Percentiles rank a stretch among this genome's conserved stretches.
Evolutionary conservation across 2,329 filamentous ascomycete species (phyloP).

Genomic region (Berkeleyomyces basicola): DNA sequence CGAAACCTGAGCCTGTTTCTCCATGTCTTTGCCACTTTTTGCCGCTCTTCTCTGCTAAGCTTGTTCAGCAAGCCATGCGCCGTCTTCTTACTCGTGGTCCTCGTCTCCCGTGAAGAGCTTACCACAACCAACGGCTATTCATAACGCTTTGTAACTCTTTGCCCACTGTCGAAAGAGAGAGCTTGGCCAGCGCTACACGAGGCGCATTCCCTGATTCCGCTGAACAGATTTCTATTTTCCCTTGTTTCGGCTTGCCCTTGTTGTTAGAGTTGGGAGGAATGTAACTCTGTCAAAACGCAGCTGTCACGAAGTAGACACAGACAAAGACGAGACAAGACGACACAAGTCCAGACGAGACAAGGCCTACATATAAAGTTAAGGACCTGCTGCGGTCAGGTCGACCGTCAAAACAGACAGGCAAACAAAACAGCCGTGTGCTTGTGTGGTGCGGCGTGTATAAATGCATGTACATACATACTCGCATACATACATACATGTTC

Average conservation of each 20-base stretch:
- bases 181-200: no score
- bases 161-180: neutral
- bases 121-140: no score
- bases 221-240: neutral
- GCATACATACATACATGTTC: no score
- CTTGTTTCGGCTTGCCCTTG: neutral
- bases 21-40: neutral
- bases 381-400: neutral
- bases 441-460: no score
- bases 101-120: no score
- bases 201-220: neutral
- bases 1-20: neutral
- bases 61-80: no score
- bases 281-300: constrained; percentile 1
- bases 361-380: neutral
- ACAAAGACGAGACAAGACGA: neutral
- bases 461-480: no score
- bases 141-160: no score
- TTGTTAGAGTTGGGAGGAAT: constrained; percentile 1
- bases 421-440: neutral
- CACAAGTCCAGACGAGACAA: neutral
- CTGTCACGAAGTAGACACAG: neutral
- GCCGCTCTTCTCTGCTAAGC: neutral
- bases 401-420: neutral
- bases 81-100: no score